Evolutionary conservation across 192 early-diverging fungal species (phyloP).

Genomic region (Entrophospora sp.): DNA sequence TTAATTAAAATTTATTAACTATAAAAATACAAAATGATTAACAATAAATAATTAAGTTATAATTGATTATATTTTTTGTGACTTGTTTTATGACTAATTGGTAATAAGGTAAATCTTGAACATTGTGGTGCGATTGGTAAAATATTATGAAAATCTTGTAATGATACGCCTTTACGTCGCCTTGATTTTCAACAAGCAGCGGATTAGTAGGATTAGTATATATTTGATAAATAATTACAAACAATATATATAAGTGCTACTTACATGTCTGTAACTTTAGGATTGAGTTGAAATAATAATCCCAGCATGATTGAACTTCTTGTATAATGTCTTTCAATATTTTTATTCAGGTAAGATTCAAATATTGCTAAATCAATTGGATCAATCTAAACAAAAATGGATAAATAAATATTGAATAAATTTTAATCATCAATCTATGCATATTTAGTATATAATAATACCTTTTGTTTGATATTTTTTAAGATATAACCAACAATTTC

Average conservation of each 20-base stretch:
- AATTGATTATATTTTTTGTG: too few relatives aligned
- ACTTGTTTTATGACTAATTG: conserved; percentile 36
- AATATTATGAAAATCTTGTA: conserved; percentile 45
- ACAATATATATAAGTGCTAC: conserved; percentile 19
- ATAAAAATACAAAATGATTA: too few relatives aligned
- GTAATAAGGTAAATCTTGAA: conserved; percentile 50
- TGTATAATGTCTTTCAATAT: conserved; percentile 52
- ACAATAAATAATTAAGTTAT: too few relatives aligned
- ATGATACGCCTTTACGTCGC: conserved; percentile 27
- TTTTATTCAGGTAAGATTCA: conserved; percentile 35
- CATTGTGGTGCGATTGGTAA: conserved; percentile 42
- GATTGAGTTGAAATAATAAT: conserved; percentile 38
- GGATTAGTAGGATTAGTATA: not conserved
- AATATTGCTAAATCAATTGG: conserved; percentile 53
- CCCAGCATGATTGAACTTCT: conserved; percentile 47
- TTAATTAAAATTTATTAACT: too few relatives aligned
- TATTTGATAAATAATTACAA: not conserved
- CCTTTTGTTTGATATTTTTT: conserved; percentile 24
- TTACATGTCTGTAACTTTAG: conserved; percentile 36
- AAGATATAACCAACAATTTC: conserved; percentile 16
- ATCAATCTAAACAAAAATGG: conserved; percentile 47
- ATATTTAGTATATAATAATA: conserved; percentile 18
- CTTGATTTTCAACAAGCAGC: conserved; percentile 18
- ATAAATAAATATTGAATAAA: not conserved
- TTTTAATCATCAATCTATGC: too few relatives aligned